Base-by-base conservation (phyloP, 345 rosid species). In the Geranium rotundifolium region DNA sequence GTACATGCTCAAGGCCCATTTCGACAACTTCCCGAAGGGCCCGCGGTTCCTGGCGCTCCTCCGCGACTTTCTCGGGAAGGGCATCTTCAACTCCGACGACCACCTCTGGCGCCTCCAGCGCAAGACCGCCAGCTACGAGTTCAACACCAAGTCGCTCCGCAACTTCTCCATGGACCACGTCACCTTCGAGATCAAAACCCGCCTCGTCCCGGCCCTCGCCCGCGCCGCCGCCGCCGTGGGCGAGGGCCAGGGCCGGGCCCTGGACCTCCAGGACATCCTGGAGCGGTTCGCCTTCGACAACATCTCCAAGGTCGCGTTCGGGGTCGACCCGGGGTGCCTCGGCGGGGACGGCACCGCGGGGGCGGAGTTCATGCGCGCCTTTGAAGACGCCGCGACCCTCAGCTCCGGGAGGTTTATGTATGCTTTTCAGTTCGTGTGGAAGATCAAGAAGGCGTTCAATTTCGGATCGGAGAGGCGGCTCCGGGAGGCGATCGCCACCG, bases 231-330 rank as follows among this genome's bases (percentile, higher is more conserved):
- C 18, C 29, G 31, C n/a, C n/a, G n/a, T n/a, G n/a, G n/a, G n/a
- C n/a, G n/a, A n/a, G n/a, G n/a, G n/a, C n/a, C n/a, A 63, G 34
- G 66, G 63, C 1, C 64, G 61, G 7, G 69, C 60, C 19, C 27
- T 78, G 37, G 74, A 81, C 63, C 61, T 76, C 14, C 85, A 81
- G 29, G 81, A 77, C 34, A 50, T 75, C 10, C 61, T 79, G 5
- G 75, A 82, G 63, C 56, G 84, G 31, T 77, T 82, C 37, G 77
- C 78, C 5, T 82, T 79, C 9, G 86, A 82, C 60, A 75, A 75
- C 17, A 74, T 80, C 2, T 82, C 82, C 63, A 74, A 73, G 62
- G 69, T 81, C 12, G 83, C 81, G 17, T 78, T 79, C 56, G 64
- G 71, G 23, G 62, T 73, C 15, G 84, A 79, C 66, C 82, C 84